phyloP scores from a whole-genome alignment of 2,329 filamentous ascomycete genomes.

The Sarocladiaceae sp. region DNA sequence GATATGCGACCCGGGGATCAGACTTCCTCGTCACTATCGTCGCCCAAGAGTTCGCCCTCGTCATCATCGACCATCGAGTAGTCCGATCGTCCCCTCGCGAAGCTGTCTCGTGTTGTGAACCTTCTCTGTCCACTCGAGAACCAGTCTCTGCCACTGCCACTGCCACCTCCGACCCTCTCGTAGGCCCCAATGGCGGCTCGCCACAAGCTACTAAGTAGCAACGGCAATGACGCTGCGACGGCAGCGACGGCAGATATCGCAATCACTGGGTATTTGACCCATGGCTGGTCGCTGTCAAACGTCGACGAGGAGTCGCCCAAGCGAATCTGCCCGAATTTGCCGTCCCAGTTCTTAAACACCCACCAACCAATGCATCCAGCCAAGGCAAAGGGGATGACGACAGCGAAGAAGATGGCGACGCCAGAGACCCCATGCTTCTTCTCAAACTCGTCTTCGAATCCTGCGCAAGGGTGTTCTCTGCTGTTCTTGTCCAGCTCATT shows the following conservation, averaged over 20 bases:
- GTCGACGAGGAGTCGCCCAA: slow-evolving; percentile 61
- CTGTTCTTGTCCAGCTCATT: slow-evolving; percentile 64
- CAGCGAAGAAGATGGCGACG: slow-evolving; percentile 76
- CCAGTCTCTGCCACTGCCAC: slow-evolving; percentile 40
- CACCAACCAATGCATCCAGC: slow-evolving; percentile 75
- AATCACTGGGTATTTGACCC: slow-evolving; percentile 78
- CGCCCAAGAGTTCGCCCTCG: slow-evolving; percentile 87
- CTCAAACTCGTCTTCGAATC: slow-evolving; percentile 76
- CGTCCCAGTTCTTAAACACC: slow-evolving; percentile 76
- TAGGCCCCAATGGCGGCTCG: slow-evolving; percentile 50
- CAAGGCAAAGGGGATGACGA: slow-evolving; percentile 65
- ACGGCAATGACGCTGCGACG: slow-evolving; percentile 56
- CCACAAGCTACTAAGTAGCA: slow-evolving; percentile 69
- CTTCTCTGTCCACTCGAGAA: slow-evolving; percentile 54
- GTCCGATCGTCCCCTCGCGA: slow-evolving; percentile 79
- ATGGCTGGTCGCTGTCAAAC: slow-evolving; percentile 65
- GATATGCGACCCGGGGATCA: slow-evolving; percentile 15
- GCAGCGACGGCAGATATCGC: slow-evolving; percentile 60
- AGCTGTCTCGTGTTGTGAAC: slow-evolving; percentile 85
- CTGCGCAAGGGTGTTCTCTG: slow-evolving; percentile 54
- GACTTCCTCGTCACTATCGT: slow-evolving; percentile 88
- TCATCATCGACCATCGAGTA: slow-evolving; percentile 87
- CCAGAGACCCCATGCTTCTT: slow-evolving; percentile 63
- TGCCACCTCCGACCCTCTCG: slow-evolving; percentile 33
- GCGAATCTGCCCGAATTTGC: slow-evolving; percentile 87